phyloP scores from a whole-genome alignment of 1,139 yeast genomes.

The Entelexis paramagnoliae region DNA sequence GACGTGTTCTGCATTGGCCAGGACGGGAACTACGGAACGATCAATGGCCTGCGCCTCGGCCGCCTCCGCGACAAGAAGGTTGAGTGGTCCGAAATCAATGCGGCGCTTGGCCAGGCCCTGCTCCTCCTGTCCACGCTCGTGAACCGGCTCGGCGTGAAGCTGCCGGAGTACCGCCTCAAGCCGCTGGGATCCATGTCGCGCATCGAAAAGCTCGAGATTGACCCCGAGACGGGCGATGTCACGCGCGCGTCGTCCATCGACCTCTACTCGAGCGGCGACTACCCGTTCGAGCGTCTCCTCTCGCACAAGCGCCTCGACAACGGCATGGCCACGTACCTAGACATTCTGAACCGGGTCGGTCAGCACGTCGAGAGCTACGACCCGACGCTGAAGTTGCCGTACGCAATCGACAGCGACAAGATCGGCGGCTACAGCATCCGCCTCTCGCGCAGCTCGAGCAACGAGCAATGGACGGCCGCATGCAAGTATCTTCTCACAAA shows the following conservation, averaged over 20 bases:
- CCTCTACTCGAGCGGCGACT: slow-evolving; percentile 55
- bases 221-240: slow-evolving; percentile 31
- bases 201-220: slow-evolving; percentile 49
- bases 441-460: slow-evolving; percentile 51
- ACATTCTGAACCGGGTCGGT: slow-evolving; percentile 51
- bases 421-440: slow-evolving; percentile 73
- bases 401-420: slow-evolving; percentile 49
- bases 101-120: slow-evolving; percentile 81
- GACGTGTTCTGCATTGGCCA: slow-evolving; percentile 74
- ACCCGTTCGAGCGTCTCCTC: slow-evolving; percentile 56
- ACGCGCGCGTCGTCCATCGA: slow-evolving; percentile 35
- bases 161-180: slow-evolving; percentile 52
- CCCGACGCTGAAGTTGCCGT: slow-evolving; percentile 60
- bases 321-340: slow-evolving; percentile 66
- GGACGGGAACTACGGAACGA: slow-evolving; percentile 76
- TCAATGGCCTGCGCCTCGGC: slow-evolving; percentile 77
- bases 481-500: slow-evolving; percentile 74
- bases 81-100: slow-evolving; percentile 87
- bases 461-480: slow-evolving; percentile 82
- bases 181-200: slow-evolving; percentile 83
- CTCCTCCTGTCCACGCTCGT: slow-evolving; percentile 57
- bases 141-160: slow-evolving; percentile 45
- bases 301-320: slow-evolving; percentile 56
- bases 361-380: slow-evolving; percentile 41
- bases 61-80: slow-evolving; percentile 44